Percentiles rank a stretch among this genome's conserved stretches.
Conservation (phyloP, 2,329 filamentous ascomycete species). For the Cephalotrichum gorgonifer region DNA sequence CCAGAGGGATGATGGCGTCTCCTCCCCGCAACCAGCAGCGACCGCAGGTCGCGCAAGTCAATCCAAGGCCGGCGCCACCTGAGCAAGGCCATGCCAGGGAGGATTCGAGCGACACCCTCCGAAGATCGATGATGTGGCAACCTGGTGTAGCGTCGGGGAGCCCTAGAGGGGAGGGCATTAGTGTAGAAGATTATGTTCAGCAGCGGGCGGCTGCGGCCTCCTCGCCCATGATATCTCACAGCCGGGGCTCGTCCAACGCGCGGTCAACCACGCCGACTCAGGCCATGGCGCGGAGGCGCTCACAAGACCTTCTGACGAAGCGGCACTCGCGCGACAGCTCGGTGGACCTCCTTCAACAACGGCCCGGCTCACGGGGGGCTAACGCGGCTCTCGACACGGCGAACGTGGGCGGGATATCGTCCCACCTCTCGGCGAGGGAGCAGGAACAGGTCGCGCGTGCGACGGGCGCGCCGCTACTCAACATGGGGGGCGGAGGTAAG, state of each 20-base stretch:
- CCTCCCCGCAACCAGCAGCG: slow-evolving; percentile 6
- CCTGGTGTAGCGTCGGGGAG: slow-evolving; percentile 49
- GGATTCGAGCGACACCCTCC: slow-evolving; percentile 40
- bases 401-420: slow-evolving; percentile 23
- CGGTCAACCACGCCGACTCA: slow-evolving; percentile 26
- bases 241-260: background rate
- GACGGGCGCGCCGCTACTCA: slow-evolving; percentile 68
- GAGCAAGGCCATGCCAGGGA: slow-evolving; percentile 28
- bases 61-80: slow-evolving; percentile 13
- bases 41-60: slow-evolving; percentile 13
- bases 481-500: slow-evolving; percentile 45
- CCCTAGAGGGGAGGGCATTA: slow-evolving; percentile 39
- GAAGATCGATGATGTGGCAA: slow-evolving; percentile 68
- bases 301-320: slow-evolving; percentile 26
- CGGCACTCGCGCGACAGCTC: slow-evolving; percentile 36
- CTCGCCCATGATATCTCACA: slow-evolving; percentile 33
- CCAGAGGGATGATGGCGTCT: slow-evolving; percentile 18
- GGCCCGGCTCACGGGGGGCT: slow-evolving; percentile 50
- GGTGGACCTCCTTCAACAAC: slow-evolving; percentile 29
- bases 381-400: slow-evolving; percentile 31
- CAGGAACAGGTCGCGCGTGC: slow-evolving; percentile 80
- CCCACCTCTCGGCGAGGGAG: slow-evolving; percentile 71
- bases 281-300: slow-evolving; percentile 28
- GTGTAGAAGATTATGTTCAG: slow-evolving; percentile 75
- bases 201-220: slow-evolving; percentile 54